Evolutionary conservation across 176 grass and related monocot species (phyloP).

Genomic region (Aegilops bicornis): DNA sequence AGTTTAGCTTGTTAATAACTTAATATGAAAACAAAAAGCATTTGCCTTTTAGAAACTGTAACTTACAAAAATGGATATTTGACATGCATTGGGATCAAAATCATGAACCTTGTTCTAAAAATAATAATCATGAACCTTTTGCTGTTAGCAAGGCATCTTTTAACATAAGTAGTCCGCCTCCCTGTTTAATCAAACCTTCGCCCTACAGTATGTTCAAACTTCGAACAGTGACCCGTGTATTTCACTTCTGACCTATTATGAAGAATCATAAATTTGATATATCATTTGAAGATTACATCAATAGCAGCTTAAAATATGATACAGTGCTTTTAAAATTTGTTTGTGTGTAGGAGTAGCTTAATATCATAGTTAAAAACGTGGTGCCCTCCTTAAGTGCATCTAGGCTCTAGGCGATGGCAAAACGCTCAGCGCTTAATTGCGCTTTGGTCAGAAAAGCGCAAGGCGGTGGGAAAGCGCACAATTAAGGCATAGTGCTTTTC

Average conservation of each 20-base stretch:
- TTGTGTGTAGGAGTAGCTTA: conserved; percentile 8
- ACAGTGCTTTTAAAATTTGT: neutral
- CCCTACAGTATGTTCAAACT: neutral
- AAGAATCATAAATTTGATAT: neutral
- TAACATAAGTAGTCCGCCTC: neutral
- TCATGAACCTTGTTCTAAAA: neutral
- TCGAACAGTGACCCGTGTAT: neutral
- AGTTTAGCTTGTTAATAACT: conserved; percentile 1
- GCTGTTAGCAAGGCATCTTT: neutral
- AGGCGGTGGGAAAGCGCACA: neutral
- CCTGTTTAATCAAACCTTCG: neutral
- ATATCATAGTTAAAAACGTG: neutral
- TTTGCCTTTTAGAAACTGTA: conserved; percentile 9
- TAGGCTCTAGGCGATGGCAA: neutral
- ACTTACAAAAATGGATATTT: neutral
- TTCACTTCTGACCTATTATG: conserved; percentile 13
- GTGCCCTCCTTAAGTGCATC: neutral
- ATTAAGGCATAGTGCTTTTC: neutral
- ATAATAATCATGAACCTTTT: neutral
- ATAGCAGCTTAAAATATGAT: neutral
- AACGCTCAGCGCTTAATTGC: neutral
- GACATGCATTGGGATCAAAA: neutral
- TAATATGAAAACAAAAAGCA: neutral
- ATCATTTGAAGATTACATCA: neutral
- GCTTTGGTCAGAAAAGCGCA: neutral